Conservation (phyloP, 495 filamentous ascomycete genomes). For the Neurospora sublineolata region DNA sequence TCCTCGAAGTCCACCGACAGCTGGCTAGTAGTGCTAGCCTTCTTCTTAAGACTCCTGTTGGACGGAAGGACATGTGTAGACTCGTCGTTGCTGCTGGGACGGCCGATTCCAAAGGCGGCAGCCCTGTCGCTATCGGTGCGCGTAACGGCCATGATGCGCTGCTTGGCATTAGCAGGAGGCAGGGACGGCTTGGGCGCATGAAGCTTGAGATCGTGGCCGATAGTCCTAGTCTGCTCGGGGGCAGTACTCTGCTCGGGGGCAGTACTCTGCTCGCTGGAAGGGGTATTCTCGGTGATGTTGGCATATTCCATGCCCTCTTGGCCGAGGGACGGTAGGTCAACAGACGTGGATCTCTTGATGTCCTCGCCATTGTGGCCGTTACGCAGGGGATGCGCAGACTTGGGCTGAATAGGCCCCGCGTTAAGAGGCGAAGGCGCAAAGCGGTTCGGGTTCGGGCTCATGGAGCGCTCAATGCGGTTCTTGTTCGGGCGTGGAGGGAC, state of each 20-base stretch:
- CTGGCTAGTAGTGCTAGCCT: slow-evolving; percentile 47
- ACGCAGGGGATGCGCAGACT: slow-evolving; percentile 13
- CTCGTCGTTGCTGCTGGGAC: slow-evolving; percentile 40
- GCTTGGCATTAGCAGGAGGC: slow-evolving; percentile 64
- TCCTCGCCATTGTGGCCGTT: slow-evolving; percentile 37
- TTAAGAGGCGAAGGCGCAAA: slow-evolving; percentile 83
- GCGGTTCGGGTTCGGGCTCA: slow-evolving; percentile 63
- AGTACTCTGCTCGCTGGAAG: slow-evolving; percentile 21
- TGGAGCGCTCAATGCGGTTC: slow-evolving; percentile 58
- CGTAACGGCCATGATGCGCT: slow-evolving; percentile 68
- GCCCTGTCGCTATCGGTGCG: slow-evolving; percentile 79
- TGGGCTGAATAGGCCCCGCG: slow-evolving; percentile 35
- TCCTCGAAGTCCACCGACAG: slow-evolving; percentile 42
- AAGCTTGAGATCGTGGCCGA: slow-evolving; percentile 71
- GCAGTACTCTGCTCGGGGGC: slow-evolving; percentile 50
- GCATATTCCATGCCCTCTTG: slow-evolving; percentile 87
- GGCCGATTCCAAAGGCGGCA: slow-evolving; percentile 69
- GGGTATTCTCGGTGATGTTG: slow-evolving; percentile 33
- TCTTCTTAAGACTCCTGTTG: slow-evolving; percentile 46
- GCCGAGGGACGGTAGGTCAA: slow-evolving; percentile 72
- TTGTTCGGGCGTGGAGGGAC: slow-evolving; percentile 61
- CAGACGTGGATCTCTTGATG: slow-evolving; percentile 57
- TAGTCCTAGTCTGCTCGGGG: slow-evolving; percentile 61
- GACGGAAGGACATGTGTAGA: slow-evolving; percentile 21
- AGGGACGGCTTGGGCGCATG: slow-evolving; percentile 86